phyloP scores from a whole-genome alignment of 208 protist species.

The Kentomonas sorsogonicus region DNA sequence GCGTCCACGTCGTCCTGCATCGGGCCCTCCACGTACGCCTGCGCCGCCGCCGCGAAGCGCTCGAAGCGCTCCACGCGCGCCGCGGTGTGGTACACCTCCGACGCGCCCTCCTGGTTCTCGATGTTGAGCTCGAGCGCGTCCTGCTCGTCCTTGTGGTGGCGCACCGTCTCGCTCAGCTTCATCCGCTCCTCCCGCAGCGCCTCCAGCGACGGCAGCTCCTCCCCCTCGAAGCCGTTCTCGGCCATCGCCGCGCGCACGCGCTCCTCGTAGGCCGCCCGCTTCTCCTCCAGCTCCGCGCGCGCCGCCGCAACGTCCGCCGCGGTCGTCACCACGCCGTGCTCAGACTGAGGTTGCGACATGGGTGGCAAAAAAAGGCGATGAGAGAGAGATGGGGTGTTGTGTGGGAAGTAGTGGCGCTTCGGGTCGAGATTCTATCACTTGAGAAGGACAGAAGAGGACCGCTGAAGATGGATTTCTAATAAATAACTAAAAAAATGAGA shows the following conservation, averaged over 20 bases:
- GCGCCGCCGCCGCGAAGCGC: slow-evolving; percentile 32
- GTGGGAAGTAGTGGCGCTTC: neutral
- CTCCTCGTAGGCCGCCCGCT: slow-evolving; percentile 19
- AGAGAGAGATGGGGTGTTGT: neutral
- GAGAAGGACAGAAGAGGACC: too few species aligned
- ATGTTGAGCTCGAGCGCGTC: slow-evolving; percentile 61
- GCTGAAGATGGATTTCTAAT: neutral
- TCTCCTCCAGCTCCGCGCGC: slow-evolving; percentile 13
- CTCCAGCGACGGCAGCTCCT: slow-evolving; percentile 40
- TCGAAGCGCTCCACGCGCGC: slow-evolving; percentile 73
- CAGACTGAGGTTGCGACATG: slow-evolving; percentile 3
- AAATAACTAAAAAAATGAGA: slow-evolving; percentile 6
- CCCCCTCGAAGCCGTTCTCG: slow-evolving; percentile 12
- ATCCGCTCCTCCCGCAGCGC: slow-evolving; percentile 46
- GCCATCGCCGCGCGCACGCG: slow-evolving; percentile 25
- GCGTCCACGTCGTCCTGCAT: slow-evolving; percentile 50
- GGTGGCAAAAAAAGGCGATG: neutral
- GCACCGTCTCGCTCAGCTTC: slow-evolving; percentile 46
- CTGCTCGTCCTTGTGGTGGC: slow-evolving; percentile 76
- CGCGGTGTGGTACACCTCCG: slow-evolving; percentile 48
- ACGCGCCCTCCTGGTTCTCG: slow-evolving; percentile 33
- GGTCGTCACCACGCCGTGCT: too few species aligned
- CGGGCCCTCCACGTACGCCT: slow-evolving; percentile 34
- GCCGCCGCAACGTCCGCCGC: neutral
- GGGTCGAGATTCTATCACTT: neutral